These are phyloP conservation scores for Oxalis stricta DNA, from an alignment of 441 rosid genomes.

Conservation along the genomic window DNA sequence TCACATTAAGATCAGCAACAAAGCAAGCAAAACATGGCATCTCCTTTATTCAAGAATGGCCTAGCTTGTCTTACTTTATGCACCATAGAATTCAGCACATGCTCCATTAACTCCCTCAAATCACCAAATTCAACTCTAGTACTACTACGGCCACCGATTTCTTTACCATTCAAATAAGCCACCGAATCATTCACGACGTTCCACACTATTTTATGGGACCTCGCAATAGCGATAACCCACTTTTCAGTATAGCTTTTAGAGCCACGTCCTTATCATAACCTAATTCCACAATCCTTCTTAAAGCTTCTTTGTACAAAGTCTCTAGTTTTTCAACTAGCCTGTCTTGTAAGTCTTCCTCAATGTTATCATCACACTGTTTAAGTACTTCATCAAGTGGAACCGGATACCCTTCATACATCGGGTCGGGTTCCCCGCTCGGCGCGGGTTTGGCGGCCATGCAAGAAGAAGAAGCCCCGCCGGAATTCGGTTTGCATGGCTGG, in stretches of 20 bases:
- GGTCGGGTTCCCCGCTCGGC: too few relatives aligned
- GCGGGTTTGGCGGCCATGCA: too few relatives aligned
- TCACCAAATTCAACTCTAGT: too few relatives aligned
- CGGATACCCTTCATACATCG: too few relatives aligned
- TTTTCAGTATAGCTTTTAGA: not conserved
- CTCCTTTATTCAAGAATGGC: not conserved
- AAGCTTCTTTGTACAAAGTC: not conserved
- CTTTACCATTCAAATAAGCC: too few relatives aligned
- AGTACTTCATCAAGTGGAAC: too few relatives aligned
- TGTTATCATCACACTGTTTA: too few relatives aligned
- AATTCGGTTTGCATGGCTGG: too few relatives aligned
- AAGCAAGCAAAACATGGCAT: slow-evolving; percentile 7
- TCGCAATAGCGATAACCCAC: slow-evolving; percentile 1
- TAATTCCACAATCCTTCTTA: not conserved
- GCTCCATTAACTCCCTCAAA: not conserved
- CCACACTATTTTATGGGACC: not conserved
- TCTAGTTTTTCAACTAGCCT: not conserved
- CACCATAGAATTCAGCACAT: not conserved
- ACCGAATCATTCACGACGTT: slow-evolving; percentile 3
- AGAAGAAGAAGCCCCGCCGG: too few relatives aligned
- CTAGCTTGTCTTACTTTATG: not conserved
- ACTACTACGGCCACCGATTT: too few relatives aligned
- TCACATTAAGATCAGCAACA: not conserved
- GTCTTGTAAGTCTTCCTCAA: not conserved
- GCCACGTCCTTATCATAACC: slow-evolving; percentile 1